A percentile compares a stretch with the other conserved stretches of the same genome.
Conservation (phyloP, 768 basidiomycete species). For the Calocybe cyanea region DNA sequence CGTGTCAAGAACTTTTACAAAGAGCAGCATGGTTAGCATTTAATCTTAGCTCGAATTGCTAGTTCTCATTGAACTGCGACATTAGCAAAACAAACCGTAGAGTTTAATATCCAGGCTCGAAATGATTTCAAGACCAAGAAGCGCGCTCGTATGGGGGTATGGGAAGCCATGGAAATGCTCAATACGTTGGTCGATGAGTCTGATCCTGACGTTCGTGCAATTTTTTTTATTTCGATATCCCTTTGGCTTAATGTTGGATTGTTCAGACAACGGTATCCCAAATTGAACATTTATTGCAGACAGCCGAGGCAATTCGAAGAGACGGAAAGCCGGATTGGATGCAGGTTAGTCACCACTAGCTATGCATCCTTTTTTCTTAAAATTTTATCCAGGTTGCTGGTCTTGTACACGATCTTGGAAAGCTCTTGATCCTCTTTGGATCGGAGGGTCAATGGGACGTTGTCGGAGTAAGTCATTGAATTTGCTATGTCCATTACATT, state of each 20-base stretch:
- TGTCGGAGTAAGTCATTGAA: conserved; percentile 55
- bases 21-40: conserved; percentile 53
- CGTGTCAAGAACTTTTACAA: conserved; percentile 63
- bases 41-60: neutral
- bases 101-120: conserved; percentile 76
- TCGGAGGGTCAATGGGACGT: conserved; percentile 94
- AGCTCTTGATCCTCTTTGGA: conserved; percentile 79
- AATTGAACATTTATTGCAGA: conserved; percentile 79
- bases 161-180: conserved; percentile 85
- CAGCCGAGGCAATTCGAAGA: conserved; percentile 82
- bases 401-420: conserved; percentile 86
- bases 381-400: conserved; percentile 50
- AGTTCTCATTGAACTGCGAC: neutral
- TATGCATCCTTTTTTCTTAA: neutral
- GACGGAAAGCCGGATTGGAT: conserved; percentile 92
- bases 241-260: neutral
- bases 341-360: conserved; percentile 37
- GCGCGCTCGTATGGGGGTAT: conserved; percentile 77
- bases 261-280: conserved; percentile 9
- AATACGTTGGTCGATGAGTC: conserved; percentile 88
- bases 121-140: conserved; percentile 64
- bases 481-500: conserved; percentile 9
- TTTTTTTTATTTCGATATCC: neutral
- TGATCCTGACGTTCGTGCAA: conserved; percentile 71
- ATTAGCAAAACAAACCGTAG: conserved; percentile 40